phyloP scores from a whole-genome alignment of 164 flowering plant species.

The Hamamelis virginiana region DNA sequence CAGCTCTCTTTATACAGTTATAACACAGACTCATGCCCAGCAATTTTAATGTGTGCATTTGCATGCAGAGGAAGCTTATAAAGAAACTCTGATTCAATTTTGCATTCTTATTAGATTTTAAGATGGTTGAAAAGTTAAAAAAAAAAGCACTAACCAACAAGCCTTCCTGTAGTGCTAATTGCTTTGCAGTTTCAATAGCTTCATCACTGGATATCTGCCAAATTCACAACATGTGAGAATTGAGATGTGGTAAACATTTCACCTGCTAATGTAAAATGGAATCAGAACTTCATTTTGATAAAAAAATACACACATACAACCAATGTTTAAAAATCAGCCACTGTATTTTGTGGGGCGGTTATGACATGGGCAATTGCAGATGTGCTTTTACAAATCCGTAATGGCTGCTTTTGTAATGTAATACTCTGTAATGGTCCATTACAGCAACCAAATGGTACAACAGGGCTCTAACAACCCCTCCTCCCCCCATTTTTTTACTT shows the following conservation, averaged over 20 bases:
- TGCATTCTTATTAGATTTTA: background rate
- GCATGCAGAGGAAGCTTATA: background rate
- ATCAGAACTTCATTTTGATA: too few relatives aligned
- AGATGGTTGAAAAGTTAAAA: background rate
- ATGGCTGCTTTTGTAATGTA: too few relatives aligned
- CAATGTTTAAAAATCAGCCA: too few relatives aligned
- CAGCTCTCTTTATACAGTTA: background rate
- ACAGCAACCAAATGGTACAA: too few relatives aligned
- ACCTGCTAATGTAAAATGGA: too few relatives aligned
- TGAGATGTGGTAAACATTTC: background rate
- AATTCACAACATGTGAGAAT: conserved; percentile 11
- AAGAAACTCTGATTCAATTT: background rate
- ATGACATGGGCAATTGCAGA: too few relatives aligned
- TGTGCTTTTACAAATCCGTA: too few relatives aligned
- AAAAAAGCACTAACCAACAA: conserved; percentile 65
- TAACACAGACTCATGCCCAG: background rate
- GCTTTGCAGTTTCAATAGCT: conserved; percentile 89
- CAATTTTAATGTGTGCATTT: background rate
- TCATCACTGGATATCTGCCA: conserved; percentile 86
- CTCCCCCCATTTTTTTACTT: too few relatives aligned
- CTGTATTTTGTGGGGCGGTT: too few relatives aligned
- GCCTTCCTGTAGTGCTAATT: conserved; percentile 92
- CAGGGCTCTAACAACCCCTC: too few relatives aligned
- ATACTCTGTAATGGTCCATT: too few relatives aligned
- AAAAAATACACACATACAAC: too few relatives aligned